A percentile compares a stretch with the other conserved stretches of the same genome.
Conservation (phyloP, 2,329 filamentous ascomycete genomes). For the Botryotinia convoluta region DNA sequence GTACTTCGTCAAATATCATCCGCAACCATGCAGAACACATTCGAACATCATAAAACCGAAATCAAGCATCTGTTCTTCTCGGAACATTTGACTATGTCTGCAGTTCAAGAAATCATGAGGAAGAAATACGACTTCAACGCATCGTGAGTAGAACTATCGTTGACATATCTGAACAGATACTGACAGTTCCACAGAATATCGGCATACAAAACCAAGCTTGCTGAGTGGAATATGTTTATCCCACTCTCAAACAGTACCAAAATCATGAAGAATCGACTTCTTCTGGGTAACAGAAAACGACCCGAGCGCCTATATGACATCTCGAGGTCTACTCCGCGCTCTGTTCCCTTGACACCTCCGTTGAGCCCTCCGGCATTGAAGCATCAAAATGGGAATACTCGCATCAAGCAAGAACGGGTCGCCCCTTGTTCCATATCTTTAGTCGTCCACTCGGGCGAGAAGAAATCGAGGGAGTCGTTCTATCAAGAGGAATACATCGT, state of each 20-base stretch:
- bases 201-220: conserved; percentile 19
- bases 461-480: conserved; percentile 3
- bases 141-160: conserved; percentile 4
- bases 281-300: conserved; percentile 5
- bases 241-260: conserved; percentile 4
- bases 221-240: conserved; percentile 19
- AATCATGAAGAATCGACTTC: conserved; percentile 7
- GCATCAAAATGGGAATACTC: background rate
- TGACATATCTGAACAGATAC: background rate
- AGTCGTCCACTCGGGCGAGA: conserved; percentile 15
- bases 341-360: conserved; percentile 16
- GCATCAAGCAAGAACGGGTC: background rate
- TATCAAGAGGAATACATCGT: conserved; percentile 19
- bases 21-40: conserved; percentile 15
- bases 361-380: conserved; percentile 4
- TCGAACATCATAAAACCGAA: conserved; percentile 15
- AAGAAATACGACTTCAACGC: conserved; percentile 14
- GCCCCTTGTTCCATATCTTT: conserved; percentile 7
- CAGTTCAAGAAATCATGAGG: conserved; percentile 20
- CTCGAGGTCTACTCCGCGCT: conserved; percentile 11
- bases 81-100: conserved; percentile 6
- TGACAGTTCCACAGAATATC: conserved; percentile 10
- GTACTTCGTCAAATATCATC: background rate
- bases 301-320: background rate
- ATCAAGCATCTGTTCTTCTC: conserved; percentile 17